Evolutionary conservation across 352 stramenopile species (phyloP).

Genomic region (Globisporangium echinulatum): DNA sequence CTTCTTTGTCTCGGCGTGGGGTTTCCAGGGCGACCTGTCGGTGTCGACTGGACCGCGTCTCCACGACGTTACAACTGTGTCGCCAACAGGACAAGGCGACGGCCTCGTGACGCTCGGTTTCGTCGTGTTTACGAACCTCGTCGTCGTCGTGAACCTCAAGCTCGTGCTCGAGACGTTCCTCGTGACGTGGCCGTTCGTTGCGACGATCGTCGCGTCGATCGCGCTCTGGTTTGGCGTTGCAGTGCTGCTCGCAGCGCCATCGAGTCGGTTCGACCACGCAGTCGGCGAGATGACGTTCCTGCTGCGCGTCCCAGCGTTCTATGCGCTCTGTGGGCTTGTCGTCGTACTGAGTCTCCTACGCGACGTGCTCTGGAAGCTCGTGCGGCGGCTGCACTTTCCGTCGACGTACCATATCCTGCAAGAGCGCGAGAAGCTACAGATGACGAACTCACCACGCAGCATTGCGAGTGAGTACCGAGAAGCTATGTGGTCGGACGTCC

Average conservation of each 20-base stretch:
- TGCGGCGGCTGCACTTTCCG: conserved; percentile 53
- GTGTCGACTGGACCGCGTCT: conserved; percentile 12
- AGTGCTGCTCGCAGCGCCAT: conserved; percentile 45
- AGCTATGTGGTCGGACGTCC: conserved; percentile 30
- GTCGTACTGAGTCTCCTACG: conserved; percentile 54
- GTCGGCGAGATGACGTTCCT: conserved; percentile 68
- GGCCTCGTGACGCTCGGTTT: conserved; percentile 64
- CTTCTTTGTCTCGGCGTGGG: conserved; percentile 74
- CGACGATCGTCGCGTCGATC: conserved; percentile 48
- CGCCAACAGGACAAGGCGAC: conserved; percentile 37
- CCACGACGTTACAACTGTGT: conserved; percentile 26
- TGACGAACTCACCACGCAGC: conserved; percentile 52
- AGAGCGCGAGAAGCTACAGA: conserved; percentile 56
- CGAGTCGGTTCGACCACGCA: conserved; percentile 46
- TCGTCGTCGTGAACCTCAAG: conserved; percentile 75
- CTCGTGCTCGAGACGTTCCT: conserved; percentile 68
- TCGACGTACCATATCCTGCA: conserved; percentile 78
- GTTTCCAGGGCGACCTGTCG: conserved; percentile 32
- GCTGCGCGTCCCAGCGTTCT: conserved; percentile 50
- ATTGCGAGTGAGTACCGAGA: conserved; percentile 33
- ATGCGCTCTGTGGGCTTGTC: conserved; percentile 53
- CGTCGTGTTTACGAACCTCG: conserved; percentile 76
- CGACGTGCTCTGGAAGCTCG: conserved; percentile 66
- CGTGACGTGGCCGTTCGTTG: conserved; percentile 65
- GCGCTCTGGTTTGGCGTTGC: conserved; percentile 61